Evolutionary conservation across 495 filamentous ascomycete species (phyloP).

Genomic region (Delitschia confertaspora): DNA sequence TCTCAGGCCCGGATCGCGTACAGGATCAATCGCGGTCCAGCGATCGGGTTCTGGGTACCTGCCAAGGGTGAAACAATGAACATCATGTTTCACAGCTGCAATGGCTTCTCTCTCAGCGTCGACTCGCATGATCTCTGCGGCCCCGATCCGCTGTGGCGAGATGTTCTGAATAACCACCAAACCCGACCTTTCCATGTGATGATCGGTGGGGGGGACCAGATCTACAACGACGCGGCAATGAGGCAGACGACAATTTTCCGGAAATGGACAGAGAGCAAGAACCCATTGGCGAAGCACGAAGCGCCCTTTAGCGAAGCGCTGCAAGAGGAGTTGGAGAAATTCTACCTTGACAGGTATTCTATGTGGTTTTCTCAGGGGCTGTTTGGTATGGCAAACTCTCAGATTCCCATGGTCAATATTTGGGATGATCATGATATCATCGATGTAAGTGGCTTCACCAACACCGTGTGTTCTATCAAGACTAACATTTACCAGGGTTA

Average conservation of each 20-base stretch:
- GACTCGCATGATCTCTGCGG: conserved; percentile 72
- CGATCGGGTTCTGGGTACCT: conserved; percentile 91
- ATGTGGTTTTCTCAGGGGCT: conserved; percentile 93
- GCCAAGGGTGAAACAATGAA: conserved; percentile 84
- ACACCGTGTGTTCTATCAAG: neutral
- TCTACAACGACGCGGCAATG: conserved; percentile 84
- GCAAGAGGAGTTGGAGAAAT: conserved; percentile 74
- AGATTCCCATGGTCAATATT: conserved; percentile 98
- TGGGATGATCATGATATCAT: conserved; percentile 98
- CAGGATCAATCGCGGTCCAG: conserved; percentile 84
- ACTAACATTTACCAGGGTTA: conserved; percentile 47
- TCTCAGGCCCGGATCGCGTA: conserved; percentile 82
- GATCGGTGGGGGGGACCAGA: conserved; percentile 94
- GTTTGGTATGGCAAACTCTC: conserved; percentile 82
- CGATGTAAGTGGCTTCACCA: conserved; percentile 40
- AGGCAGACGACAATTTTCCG: conserved; percentile 63
- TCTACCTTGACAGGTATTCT: conserved; percentile 78
- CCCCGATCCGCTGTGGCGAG: conserved; percentile 93
- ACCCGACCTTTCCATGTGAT: conserved; percentile 94
- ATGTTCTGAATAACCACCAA: conserved; percentile 88
- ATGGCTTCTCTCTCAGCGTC: conserved; percentile 80
- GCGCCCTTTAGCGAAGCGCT: conserved; percentile 64
- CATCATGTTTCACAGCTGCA: conserved; percentile 96
- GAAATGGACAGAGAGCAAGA: conserved; percentile 76
- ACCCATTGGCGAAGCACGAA: conserved; percentile 66